Evolutionary conservation across 495 filamentous ascomycete genomes (phyloP), one percentile per base, ranked within the genome.

Genomic region (Penicillium lividum): DNA sequence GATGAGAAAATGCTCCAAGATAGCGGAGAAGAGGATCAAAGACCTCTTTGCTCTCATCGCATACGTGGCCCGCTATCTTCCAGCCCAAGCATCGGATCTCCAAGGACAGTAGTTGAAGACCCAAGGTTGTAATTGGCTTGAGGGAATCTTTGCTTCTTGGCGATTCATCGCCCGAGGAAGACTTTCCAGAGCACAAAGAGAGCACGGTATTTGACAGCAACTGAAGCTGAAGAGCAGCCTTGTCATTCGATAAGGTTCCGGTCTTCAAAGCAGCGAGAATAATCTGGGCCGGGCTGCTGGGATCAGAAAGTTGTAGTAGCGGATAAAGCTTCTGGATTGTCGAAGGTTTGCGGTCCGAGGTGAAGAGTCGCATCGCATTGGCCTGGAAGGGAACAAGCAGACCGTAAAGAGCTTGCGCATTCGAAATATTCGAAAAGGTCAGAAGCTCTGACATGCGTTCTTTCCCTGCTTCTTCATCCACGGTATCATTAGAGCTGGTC

Each of bases 191-290:
- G 54, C 83, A 81, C 2, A 93, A 64, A 4, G 86, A 82, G 0
- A 92, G 71, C 1, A 93, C 68, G 4, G 76, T 80, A 62, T 90
- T 89, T 0, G 89, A 83, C 3, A 93, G 65, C 0, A 78, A 74
- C 53, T 95, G 89, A 11, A 96, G 72, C 60, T 93, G 88, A 9
- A 84, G 77, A 5, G 85, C 83, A 42, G 82, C 80, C 68, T 90
- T 94, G 11, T 77, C 81, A 16, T 70, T 65, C 15, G 82, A 72
- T 7, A 80, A 67, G 13, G 62, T 49, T 65, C 77, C 60, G 8
- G 60, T 46, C 56, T 83, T 76, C 1, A 84, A 72, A 16, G 82
- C 80, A 3, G 71, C 57, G 16, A 82, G 51, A 15, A 93, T 81
- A 3, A 94, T 70, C 40, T 82, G 84, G 8, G 80, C 78, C 2